Evolutionary conservation across 164 flowering plant genomes (phyloP), one percentile per base, ranked within the genome.

Genomic region (Stephania cephalantha): DNA sequence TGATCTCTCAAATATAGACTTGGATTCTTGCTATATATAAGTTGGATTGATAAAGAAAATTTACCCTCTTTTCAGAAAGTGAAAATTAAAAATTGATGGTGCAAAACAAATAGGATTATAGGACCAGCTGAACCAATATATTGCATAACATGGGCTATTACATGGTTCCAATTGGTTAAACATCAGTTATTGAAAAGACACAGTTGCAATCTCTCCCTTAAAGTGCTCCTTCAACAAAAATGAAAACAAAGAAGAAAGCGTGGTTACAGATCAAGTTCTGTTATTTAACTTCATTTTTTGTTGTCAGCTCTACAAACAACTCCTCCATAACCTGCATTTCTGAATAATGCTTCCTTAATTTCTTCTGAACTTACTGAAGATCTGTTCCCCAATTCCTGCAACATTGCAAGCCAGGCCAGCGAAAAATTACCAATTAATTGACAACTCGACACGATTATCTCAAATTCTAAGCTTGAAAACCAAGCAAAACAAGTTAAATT

Each of bases 321-420:
- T 87, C 96, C 98, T 79, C 93, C 98, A 84, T 91, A 91, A 58
- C 98, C 97, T 52, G 98, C 94, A 82, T 85, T 94, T 78, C 87
- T 87, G 73, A 91, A 86, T 25, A 94, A 79, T 74, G 91, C 87
- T 78, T 91, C 91, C 87, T 90, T 92, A 79, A 94, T 86, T 44
- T 94, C 97, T 81, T 91, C 94, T 52, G 88, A 77, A 74, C 79
- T 85, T 42, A 83, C 12, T 44, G 78, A 9, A 75, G 71, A 45
- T 69, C 83, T 87, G 48, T 84, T 83, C 80, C 88, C 94, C 84
- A 78, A 17, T 9, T 85, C 95, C 94, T 91, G 68, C 9, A 73
- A 68, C 10, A 71, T 48, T 18, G 45, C 12, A 68, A 48, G 25
- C 55, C 63, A 68, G 67, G 50, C 29, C 48, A 67, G 18, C 55